Evolutionary conservation across 768 basidiomycete species (phyloP), one percentile per base, ranked within the genome.

Genomic region (Lentinula sp.): DNA sequence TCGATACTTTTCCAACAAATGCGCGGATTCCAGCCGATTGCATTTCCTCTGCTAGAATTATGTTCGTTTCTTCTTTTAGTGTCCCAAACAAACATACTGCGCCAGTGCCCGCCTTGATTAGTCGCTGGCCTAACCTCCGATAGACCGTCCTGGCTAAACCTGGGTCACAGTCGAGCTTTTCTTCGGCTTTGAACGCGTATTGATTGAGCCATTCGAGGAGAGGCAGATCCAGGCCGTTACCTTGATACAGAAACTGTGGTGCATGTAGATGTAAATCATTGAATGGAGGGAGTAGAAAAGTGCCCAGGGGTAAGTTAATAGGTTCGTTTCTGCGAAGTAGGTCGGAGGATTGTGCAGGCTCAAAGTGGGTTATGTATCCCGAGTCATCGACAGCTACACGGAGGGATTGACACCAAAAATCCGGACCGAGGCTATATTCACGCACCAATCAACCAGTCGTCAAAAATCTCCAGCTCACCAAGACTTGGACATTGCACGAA

Each of bases 1-100:
- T 95, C 0, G 91, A 92, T 10, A 96, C 75, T 69, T 95, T 96
- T 16, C 93, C 94, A n/a, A 96, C 80, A 63, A 89, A 91, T 0
- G 85, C 91, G 35, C 94, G 78, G 16, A 95, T 65, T 4, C 94
- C 92, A 18, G 81, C 82, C 0, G 71, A 66, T 62, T 86, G 86
- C 84, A 95, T 91, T 11, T 76, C 79, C 39, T 84, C 74, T 3
- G 93, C 93, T 0, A 96, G 82, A 28, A 94, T 86, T 21, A 95
- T 66, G 69, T 96, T 96, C 4, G 92, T 87, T 55, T 90, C 85
- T 35, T 80, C 80, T 43, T 84, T 85, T 69, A 95, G 90, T 0
- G 93, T 96, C 1, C 94, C 93, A 65, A 95, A 95, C 0, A 93
- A 74, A 49, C 88, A 67, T 4, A 88, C 89, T 0, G 87, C 80